Conservation (phyloP, 2,329 filamentous ascomycete genomes). For the Cadophora sp. region DNA sequence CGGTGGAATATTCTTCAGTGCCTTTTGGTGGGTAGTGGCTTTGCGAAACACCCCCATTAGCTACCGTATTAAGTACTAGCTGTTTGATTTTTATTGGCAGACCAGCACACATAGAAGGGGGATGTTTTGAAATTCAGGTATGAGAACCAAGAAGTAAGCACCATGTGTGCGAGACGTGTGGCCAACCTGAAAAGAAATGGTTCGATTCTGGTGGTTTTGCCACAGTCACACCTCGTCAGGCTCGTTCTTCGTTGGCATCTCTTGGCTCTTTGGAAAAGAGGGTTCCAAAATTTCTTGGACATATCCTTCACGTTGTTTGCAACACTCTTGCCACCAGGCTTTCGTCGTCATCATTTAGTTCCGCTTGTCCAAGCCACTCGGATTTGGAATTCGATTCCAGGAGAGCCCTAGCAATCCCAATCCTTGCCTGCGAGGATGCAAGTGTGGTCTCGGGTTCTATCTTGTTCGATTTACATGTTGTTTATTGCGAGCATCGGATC, state of each 20-base stretch:
- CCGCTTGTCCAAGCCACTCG: neutral
- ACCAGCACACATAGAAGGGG: no score
- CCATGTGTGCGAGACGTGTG: no score
- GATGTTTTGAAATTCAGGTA: neutral
- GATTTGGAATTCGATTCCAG: no score
- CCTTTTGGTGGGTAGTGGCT: neutral
- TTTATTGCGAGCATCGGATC: no score
- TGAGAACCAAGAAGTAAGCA: neutral
- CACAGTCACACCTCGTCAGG: neutral
- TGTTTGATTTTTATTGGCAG: neutral
- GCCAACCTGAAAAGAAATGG: no score
- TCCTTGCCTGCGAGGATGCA: neutral
- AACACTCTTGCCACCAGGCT: no score
- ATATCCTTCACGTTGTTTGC: neutral
- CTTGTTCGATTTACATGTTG: neutral
- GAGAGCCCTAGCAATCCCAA: no score
- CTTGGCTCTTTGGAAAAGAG: neutral
- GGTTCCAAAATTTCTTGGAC: no score
- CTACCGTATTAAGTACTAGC: neutral
- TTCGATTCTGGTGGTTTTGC: no score
- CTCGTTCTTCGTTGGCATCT: neutral
- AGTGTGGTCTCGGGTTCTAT: neutral
- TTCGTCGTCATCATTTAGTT: neutral
- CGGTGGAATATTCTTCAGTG: slow-evolving; percentile 5
- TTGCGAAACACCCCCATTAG: neutral